Base-by-base conservation (phyloP, 768 basidiomycete species). In the Sporobolomyces phaffii region DNA sequence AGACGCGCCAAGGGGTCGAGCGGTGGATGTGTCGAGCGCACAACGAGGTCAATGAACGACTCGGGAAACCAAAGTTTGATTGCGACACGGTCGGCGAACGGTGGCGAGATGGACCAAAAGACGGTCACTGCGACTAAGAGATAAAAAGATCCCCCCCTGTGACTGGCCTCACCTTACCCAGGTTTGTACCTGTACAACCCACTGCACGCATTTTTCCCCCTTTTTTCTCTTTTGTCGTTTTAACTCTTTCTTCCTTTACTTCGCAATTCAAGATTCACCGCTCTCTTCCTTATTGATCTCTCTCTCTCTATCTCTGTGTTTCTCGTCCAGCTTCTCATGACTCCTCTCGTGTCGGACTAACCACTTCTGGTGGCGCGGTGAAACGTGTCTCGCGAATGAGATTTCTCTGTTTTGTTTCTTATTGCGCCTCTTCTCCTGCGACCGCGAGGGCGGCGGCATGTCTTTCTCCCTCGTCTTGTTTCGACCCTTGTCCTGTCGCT, bases 1-100 rank as follows among this genome's bases (percentile, higher is more conserved):
- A 53, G 13, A 3, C 45, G 24, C 52, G 65, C 17, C 38, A 60
- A 3, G 52, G 49, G 1, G 44, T 64, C 26, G 66, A 69, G 54
- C 18, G 44, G 29, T 97, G 92, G 93, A 81, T 98, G 68, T 97
- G 94, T 75, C 83, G 88, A 78, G 81, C 88, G 73, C 94, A 98
- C 77, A 98, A 98, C 74, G 87, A 88, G 75, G 92, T 97, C 62
- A 98, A 94, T 74, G 81, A 82, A 76, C 84, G 85, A 77, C 79
- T 97, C 38, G 91, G 91, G 45, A 97, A 96, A 82, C 81, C 81
- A 64, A 77, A 48, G 59, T 97, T 97, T 78, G 85, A 91, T 77
- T 98, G 94, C 76, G 75, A 78, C 38, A 90, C 84, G 76, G 84
- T 87, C 50, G 87, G 89, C 71, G 87, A 90, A 80, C 81, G 93